Percentiles rank a stretch among this genome's conserved stretches.
These are phyloP conservation scores for Moringa oleifera DNA, from an alignment of 345 rosid species.

Conservation along the genomic window DNA sequence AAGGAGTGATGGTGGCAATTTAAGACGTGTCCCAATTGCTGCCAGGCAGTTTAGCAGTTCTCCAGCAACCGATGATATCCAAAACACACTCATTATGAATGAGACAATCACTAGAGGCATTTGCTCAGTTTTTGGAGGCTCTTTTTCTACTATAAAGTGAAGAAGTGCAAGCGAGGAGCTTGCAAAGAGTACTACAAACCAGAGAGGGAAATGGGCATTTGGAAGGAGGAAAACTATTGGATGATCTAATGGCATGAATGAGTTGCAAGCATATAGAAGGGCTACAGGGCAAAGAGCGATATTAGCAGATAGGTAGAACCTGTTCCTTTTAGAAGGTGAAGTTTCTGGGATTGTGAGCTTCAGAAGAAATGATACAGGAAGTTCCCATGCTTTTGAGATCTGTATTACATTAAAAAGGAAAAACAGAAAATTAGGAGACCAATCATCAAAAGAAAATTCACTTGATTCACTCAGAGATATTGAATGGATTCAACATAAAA, in stretches of 20 bases:
- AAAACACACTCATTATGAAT: conserved; percentile 87
- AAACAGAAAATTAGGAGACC: conserved; percentile 1
- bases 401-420: conserved; percentile 33
- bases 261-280: conserved; percentile 72
- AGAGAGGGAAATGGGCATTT: conserved; percentile 68
- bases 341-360: conserved; percentile 80
- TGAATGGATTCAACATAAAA: neutral
- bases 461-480: neutral
- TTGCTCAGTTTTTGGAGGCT: conserved; percentile 86
- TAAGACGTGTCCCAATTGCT: conserved; percentile 69
- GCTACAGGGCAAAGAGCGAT: conserved; percentile 76
- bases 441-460: neutral
- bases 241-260: conserved; percentile 73
- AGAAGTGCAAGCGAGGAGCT: conserved; percentile 69
- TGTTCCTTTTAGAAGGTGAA: conserved; percentile 74
- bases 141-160: conserved; percentile 69
- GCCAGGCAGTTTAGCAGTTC: conserved; percentile 86
- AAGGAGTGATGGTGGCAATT: conserved; percentile 75
- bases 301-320: conserved; percentile 71
- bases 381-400: conserved; percentile 72
- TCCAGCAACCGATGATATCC: conserved; percentile 96
- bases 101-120: conserved; percentile 55
- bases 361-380: conserved; percentile 60
- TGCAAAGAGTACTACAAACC: conserved; percentile 64
- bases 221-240: conserved; percentile 75